Conservation (phyloP, 2,329 filamentous ascomycete species). For the Arthroderma sp. region DNA sequence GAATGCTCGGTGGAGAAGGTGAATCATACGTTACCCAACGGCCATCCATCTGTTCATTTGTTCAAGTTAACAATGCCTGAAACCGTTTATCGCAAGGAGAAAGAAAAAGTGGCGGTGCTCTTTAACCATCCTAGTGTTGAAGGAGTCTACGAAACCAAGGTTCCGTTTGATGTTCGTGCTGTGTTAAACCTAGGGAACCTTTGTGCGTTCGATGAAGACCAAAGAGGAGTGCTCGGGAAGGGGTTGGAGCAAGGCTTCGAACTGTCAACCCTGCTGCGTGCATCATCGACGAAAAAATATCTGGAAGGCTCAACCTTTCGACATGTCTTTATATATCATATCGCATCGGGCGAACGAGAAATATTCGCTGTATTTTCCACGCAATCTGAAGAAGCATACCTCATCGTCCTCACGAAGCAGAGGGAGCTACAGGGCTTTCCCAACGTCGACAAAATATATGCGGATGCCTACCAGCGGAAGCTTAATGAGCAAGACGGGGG, state of each 20-base stretch:
- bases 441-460: conserved; percentile 80
- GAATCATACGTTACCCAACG: conserved; percentile 84
- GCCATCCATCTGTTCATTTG: conserved; percentile 81
- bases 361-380: conserved; percentile 91
- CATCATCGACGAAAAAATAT: conserved; percentile 58
- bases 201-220: conserved; percentile 85
- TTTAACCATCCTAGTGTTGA: conserved; percentile 92
- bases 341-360: conserved; percentile 78
- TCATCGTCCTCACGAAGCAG: conserved; percentile 74
- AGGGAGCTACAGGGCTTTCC: conserved; percentile 76
- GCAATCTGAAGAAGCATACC: conserved; percentile 61
- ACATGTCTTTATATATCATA: conserved; percentile 87
- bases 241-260: conserved; percentile 92
- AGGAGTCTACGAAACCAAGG: conserved; percentile 89
- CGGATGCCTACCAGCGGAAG: conserved; percentile 53
- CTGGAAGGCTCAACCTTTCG: conserved; percentile 60
- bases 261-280: conserved; percentile 57
- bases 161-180: conserved; percentile 75
- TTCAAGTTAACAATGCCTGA: conserved; percentile 90
- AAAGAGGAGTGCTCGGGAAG: conserved; percentile 79
- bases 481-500: conserved; percentile 52
- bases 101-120: conserved; percentile 65
- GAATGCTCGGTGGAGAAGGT: conserved; percentile 87
- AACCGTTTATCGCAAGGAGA: conserved; percentile 71
- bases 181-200: conserved; percentile 79